phyloP scores from a whole-genome alignment of 257 asterid genomes.

The Forsythia suspensa region DNA sequence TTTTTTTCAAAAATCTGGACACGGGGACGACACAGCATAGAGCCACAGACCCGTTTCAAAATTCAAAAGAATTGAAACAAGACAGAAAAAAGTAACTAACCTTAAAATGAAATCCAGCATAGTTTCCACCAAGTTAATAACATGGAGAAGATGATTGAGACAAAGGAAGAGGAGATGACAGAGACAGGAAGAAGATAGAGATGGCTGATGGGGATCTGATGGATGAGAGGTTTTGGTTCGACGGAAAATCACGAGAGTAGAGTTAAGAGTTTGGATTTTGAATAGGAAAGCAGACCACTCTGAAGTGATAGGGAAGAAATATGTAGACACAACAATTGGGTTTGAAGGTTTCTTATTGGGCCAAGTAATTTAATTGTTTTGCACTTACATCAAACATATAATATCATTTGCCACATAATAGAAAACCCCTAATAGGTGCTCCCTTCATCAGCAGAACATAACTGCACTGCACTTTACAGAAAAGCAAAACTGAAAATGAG shows the following conservation, averaged over 20 bases:
- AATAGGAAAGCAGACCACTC: neutral
- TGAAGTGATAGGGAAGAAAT: neutral
- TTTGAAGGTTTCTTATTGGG: neutral
- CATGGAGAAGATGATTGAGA: too few relatives aligned
- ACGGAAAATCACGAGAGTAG: neutral
- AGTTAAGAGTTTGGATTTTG: neutral
- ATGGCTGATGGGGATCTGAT: too few relatives aligned
- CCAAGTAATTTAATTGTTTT: neutral
- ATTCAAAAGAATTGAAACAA: too few relatives aligned
- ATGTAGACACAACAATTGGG: neutral
- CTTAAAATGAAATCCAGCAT: too few relatives aligned
- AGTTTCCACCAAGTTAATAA: too few relatives aligned
- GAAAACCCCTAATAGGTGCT: neutral
- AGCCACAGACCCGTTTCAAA: too few relatives aligned
- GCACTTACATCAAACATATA: neutral
- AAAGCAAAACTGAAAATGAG: neutral
- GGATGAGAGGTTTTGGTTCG: neutral
- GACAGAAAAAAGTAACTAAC: too few relatives aligned
- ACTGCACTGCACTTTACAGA: neutral
- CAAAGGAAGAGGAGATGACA: too few relatives aligned
- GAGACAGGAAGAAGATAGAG: too few relatives aligned
- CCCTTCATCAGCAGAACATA: neutral
- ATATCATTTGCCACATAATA: neutral
- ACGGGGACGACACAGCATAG: too few relatives aligned
- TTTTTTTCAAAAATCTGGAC: too few relatives aligned